Evolutionary conservation across 73 alveolate genomes (phyloP).

Genomic region (Paramecium tetraurelia): DNA sequence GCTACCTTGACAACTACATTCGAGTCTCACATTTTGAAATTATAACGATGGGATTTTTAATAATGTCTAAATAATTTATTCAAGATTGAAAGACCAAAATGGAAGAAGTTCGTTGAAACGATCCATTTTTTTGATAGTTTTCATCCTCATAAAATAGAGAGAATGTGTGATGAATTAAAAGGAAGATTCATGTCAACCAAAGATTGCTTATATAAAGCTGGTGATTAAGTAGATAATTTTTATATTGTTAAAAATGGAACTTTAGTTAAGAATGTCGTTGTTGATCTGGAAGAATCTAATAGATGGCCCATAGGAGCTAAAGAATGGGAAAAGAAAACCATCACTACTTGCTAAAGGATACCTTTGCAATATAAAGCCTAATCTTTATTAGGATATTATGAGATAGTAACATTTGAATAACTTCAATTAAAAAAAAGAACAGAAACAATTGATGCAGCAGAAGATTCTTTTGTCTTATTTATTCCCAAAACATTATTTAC

Average conservation of each 20-base stretch:
- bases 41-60: conserved; percentile 54
- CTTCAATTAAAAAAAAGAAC: conserved; percentile 18
- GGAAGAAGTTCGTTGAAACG: conserved; percentile 14
- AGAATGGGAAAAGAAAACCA: conserved; percentile 33
- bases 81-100: conserved; percentile 32
- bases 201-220: conserved; percentile 57
- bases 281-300: conserved; percentile 46
- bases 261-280: conserved; percentile 40
- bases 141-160: conserved; percentile 53
- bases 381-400: conserved; percentile 53
- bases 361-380: conserved; percentile 44
- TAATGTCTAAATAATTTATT: conserved; percentile 26
- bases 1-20: background rate
- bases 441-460: conserved; percentile 58
- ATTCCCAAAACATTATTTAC: background rate
- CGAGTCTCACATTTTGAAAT: conserved; percentile 22
- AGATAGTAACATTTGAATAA: conserved; percentile 29
- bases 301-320: conserved; percentile 60
- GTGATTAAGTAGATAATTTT: conserved; percentile 57
- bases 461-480: conserved; percentile 52
- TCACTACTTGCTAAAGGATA: background rate
- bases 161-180: conserved; percentile 59
- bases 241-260: conserved; percentile 56
- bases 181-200: conserved; percentile 57
- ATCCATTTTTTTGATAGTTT: conserved; percentile 53